Conservation (phyloP, 257 asterid species). For the Rhazya stricta region DNA sequence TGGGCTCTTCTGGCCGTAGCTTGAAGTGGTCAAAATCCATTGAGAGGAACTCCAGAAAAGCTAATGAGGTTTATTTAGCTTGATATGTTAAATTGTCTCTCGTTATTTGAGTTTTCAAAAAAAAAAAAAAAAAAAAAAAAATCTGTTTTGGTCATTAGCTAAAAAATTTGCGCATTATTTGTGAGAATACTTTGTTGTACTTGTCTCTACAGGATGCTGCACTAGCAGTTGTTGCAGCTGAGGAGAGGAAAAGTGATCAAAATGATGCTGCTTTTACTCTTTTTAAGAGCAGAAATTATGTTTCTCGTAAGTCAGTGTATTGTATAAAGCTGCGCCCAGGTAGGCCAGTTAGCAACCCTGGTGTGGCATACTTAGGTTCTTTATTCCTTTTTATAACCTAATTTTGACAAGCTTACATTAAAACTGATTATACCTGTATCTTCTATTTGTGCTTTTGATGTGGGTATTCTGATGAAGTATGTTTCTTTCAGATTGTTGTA, state of each 20-base stretch:
- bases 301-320: conserved; percentile 83
- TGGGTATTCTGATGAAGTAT: not conserved
- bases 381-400: conserved; percentile 3
- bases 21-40: conserved; percentile 97
- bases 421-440: not conserved
- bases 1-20: conserved; percentile 70
- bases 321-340: conserved; percentile 70
- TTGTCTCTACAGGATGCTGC: conserved; percentile 64
- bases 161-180: not conserved
- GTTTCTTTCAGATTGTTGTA: not conserved
- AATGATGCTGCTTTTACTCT: conserved; percentile 36
- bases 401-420: not conserved
- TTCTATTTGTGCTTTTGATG: not conserved
- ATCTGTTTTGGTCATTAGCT: not conserved
- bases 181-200: not conserved
- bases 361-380: conserved; percentile 44
- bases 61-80: conserved; percentile 60
- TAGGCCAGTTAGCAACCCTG: conserved; percentile 70
- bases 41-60: conserved; percentile 71
- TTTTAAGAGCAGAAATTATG: conserved; percentile 53
- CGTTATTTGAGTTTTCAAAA: conserved; percentile 1
- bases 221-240: conserved; percentile 71
- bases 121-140: no score
- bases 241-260: conserved; percentile 55
- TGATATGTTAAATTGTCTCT: not conserved